Percentiles rank a stretch among this genome's conserved stretches.
These are phyloP conservation scores for Graphilbum fragrans DNA, from an alignment of 2,329 filamentous ascomycete species.

Conservation along the genomic window DNA sequence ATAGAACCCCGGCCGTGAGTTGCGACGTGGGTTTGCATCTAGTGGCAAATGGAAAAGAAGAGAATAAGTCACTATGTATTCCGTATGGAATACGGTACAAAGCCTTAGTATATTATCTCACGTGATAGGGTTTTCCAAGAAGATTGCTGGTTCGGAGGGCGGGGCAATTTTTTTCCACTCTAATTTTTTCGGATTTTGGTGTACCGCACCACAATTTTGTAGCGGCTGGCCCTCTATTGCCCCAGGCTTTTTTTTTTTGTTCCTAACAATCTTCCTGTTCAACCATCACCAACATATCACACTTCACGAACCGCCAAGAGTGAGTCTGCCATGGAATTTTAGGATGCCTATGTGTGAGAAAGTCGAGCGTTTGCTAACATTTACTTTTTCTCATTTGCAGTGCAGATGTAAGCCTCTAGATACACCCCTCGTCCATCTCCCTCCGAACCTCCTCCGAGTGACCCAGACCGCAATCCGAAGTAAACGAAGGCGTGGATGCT, in stretches of 20 bases:
- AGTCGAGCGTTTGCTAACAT: conserved; percentile 11
- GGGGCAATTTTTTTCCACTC: conserved; percentile 8
- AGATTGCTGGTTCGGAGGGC: background rate
- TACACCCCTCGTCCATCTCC: background rate
- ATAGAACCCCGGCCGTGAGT: no score
- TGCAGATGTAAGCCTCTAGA: conserved; percentile 71
- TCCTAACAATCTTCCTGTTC: conserved; percentile 1
- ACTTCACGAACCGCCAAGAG: conserved; percentile 10
- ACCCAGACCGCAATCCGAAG: no score
- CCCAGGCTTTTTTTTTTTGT: conserved; percentile 4
- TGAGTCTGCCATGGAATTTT: conserved; percentile 5
- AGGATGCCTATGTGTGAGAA: background rate
- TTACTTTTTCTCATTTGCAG: conserved; percentile 29
- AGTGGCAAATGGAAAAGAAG: background rate
- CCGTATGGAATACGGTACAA: background rate
- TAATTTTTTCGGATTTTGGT: conserved; percentile 9
- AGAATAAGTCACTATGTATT: background rate
- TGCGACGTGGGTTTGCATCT: no score
- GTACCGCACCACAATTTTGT: conserved; percentile 13
- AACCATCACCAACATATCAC: conserved; percentile 9
- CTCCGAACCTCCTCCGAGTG: no score
- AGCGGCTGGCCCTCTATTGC: background rate
- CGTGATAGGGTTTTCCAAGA: conserved; percentile 11
- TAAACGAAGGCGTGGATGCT: background rate
- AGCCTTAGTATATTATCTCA: conserved; percentile 1